Evolutionary conservation across 352 stramenopile genomes (phyloP), one percentile per base, ranked within the genome.

Genomic region (Phytophthora agathidicida): DNA sequence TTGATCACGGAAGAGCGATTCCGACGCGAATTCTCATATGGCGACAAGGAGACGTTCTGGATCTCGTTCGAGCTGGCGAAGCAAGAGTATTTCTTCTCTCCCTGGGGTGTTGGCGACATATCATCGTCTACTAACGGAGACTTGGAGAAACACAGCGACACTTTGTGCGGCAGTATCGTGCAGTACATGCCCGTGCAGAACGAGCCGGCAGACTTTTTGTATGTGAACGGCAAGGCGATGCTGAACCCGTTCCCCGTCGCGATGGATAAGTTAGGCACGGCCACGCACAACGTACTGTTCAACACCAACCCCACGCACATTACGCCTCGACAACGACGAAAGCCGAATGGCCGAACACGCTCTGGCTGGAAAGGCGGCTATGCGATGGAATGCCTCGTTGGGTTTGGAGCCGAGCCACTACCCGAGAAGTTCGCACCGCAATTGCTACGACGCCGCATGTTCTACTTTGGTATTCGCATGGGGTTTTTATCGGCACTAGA

Each of bases 41-140:
- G 80, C 3, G 77, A 89, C 65, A 89, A 90, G 60, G 82, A 92
- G 44, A 56, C 71, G 2, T 90, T 89, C 33, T 92, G 80, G 82
- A 56, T 92, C 28, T 60, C 80, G n/a, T 90, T 67, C 49, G 77
- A 86, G 45, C 68, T 89, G 22, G 63, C 70, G 1, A 67, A 80
- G 14, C 30, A 50, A 30, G 35, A 71, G 13, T 92, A 86, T 24
- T 69, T 71, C 16, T 90, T 90, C 57, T 89, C 77, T 7, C 80
- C 80, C 1, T 88, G 72, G 73, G 73, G 77, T 1, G 70, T 83
- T 7, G 73, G 71, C 9, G 71, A 68, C 23, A 66, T 89, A 13
- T 72, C 78, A 16, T 80, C 73, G 1, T 60, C 61, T 8, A 50
- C 77, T 17, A 82, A 81, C 33, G 24, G 61, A 13, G 82, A 89